These are phyloP conservation scores for Dactylellina drechsleri DNA, from an alignment of 2,329 filamentous ascomycete genomes.

Conservation along the genomic window DNA sequence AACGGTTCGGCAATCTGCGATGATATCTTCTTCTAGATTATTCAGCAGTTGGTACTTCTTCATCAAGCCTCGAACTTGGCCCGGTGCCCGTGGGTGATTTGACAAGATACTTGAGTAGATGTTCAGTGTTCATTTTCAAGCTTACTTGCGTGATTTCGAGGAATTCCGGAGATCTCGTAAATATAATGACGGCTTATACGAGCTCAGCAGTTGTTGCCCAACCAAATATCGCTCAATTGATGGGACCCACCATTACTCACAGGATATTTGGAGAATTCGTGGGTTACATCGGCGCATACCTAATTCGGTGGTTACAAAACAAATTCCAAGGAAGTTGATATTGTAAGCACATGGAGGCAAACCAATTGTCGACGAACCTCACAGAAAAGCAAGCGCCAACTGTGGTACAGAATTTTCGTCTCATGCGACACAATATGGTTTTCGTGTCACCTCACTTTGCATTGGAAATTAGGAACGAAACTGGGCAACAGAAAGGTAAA, in stretches of 20 bases:
- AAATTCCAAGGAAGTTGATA: too few relatives aligned
- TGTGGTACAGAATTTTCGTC: constrained; percentile 44
- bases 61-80: too few relatives aligned
- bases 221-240: background rate
- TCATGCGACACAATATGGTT: constrained; percentile 45
- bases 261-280: too few relatives aligned
- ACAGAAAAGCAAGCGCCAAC: constrained; percentile 40
- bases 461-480: too few relatives aligned
- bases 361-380: constrained; percentile 2
- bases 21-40: background rate
- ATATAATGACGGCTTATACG: background rate
- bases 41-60: too few relatives aligned
- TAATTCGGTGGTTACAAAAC: too few relatives aligned
- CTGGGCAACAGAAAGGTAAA: too few relatives aligned
- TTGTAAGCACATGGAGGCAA: background rate
- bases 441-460: constrained; percentile 37
- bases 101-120: background rate
- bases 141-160: constrained; percentile 2
- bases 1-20: constrained; percentile 52
- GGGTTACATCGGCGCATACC: too few relatives aligned
- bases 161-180: background rate
- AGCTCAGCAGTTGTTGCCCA: background rate
- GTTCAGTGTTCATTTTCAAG: background rate
- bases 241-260: too few relatives aligned
- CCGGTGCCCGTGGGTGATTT: too few relatives aligned